phyloP scores from a whole-genome alignment of 1,284 basidiomycete species.

The Thelephora terrestris region DNA sequence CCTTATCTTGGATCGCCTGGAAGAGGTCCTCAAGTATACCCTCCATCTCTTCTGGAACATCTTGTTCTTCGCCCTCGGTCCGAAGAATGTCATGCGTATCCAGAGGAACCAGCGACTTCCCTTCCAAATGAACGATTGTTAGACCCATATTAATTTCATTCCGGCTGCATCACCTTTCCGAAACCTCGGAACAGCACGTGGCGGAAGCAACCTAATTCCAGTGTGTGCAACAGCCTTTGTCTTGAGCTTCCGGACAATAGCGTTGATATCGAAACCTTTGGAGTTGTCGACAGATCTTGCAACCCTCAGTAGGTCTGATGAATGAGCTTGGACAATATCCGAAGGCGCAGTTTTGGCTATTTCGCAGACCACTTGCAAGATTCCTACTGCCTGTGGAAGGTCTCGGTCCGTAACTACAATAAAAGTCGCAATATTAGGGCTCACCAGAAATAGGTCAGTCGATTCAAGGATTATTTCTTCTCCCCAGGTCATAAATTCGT shows the following conservation, averaged over 20 bases:
- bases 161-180: background rate
- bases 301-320: slow-evolving; percentile 36
- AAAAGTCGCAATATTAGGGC: slow-evolving; percentile 11
- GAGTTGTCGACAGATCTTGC: slow-evolving; percentile 31
- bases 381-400: slow-evolving; percentile 48
- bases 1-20: slow-evolving; percentile 73
- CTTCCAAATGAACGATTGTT: too few species aligned
- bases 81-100: slow-evolving; percentile 2
- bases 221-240: slow-evolving; percentile 57
- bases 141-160: too few species aligned
- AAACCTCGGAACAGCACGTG: slow-evolving; percentile 18
- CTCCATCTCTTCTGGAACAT: slow-evolving; percentile 79
- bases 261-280: slow-evolving; percentile 38
- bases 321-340: slow-evolving; percentile 38
- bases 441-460: slow-evolving; percentile 43
- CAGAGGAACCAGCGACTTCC: background rate
- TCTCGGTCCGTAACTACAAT: background rate
- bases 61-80: slow-evolving; percentile 39
- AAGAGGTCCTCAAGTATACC: slow-evolving; percentile 68
- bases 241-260: slow-evolving; percentile 55
- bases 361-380: slow-evolving; percentile 67
- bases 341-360: slow-evolving; percentile 57
- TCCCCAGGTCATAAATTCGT: slow-evolving; percentile 42
- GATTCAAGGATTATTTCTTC: slow-evolving; percentile 24
- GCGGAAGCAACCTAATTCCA: slow-evolving; percentile 54